phyloP scores from a whole-genome alignment of 768 basidiomycete genomes.

The Hypsizygus marmoreus region DNA sequence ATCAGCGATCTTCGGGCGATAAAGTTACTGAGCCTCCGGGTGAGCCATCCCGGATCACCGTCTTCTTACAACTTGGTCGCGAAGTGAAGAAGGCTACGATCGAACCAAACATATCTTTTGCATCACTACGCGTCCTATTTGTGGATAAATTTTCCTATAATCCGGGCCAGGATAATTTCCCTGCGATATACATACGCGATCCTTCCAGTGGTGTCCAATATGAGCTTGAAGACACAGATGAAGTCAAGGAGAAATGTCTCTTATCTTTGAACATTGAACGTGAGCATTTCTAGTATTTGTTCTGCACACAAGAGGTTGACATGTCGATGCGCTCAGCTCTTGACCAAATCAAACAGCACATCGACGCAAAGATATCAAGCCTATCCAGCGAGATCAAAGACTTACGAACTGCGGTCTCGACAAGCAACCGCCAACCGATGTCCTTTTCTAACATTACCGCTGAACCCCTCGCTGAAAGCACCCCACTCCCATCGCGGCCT shows the following conservation, averaged over 20 bases:
- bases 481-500: constrained; percentile 66
- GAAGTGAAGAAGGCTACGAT: constrained; percentile 87
- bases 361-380: constrained; percentile 85
- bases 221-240: constrained; percentile 92
- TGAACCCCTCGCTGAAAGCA: constrained; percentile 64
- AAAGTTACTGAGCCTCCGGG: constrained; percentile 10
- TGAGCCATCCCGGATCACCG: constrained; percentile 52
- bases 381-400: constrained; percentile 92
- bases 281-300: constrained; percentile 45
- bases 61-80: constrained; percentile 87
- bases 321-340: constrained; percentile 58
- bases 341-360: constrained; percentile 98
- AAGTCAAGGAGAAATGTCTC: constrained; percentile 85
- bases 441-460: constrained; percentile 48
- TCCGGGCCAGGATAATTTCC: constrained; percentile 91
- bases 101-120: constrained; percentile 69
- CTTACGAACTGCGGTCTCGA: constrained; percentile 65
- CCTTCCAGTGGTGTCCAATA: constrained; percentile 91
- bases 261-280: constrained; percentile 96
- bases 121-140: constrained; percentile 82
- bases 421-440: constrained; percentile 53
- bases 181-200: constrained; percentile 94
- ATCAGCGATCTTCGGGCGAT: constrained; percentile 8
- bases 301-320: constrained; percentile 4
- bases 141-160: constrained; percentile 95